Evolutionary conservation across 768 basidiomycete species (phyloP).

Genomic region (Leucocoprinus leucothites): DNA sequence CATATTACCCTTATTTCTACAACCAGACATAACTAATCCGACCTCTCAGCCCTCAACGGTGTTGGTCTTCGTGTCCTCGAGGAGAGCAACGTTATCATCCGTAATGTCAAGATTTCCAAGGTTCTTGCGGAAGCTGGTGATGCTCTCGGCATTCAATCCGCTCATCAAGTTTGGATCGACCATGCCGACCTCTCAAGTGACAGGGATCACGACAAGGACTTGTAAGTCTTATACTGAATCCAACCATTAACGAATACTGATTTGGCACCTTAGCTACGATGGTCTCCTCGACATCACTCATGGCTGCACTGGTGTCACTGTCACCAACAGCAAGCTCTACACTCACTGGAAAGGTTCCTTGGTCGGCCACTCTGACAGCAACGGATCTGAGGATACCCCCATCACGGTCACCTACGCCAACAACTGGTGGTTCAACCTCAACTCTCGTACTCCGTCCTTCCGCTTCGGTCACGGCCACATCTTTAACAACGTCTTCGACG

Average conservation of each 20-base stretch:
- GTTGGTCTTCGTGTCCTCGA: constrained; percentile 43
- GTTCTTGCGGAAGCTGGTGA: constrained; percentile 43
- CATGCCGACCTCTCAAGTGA: constrained; percentile 43
- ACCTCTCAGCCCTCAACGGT: constrained; percentile 34
- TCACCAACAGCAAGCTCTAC: constrained; percentile 38
- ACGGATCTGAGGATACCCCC: constrained; percentile 30
- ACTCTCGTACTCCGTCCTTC: constrained; percentile 44
- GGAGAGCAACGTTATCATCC: constrained; percentile 43
- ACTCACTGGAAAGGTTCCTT: constrained; percentile 46
- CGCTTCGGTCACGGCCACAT: constrained; percentile 45
- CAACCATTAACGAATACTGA: not conserved
- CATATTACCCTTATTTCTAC: not conserved
- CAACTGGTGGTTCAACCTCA: constrained; percentile 41
- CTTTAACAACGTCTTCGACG: constrained; percentile 42
- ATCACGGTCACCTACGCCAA: constrained; percentile 41
- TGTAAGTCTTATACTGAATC: constrained; percentile 18
- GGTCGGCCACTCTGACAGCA: constrained; percentile 39
- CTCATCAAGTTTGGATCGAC: constrained; percentile 43
- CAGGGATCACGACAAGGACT: constrained; percentile 42
- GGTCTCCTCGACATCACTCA: constrained; percentile 44
- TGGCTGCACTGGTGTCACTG: constrained; percentile 39
- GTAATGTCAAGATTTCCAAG: constrained; percentile 48
- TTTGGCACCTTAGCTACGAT: constrained; percentile 32
- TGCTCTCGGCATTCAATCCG: constrained; percentile 38
- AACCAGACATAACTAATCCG: not conserved